Evolutionary conservation across 1,139 yeast genomes (phyloP).

Genomic region (Diutina mesorugosa): DNA sequence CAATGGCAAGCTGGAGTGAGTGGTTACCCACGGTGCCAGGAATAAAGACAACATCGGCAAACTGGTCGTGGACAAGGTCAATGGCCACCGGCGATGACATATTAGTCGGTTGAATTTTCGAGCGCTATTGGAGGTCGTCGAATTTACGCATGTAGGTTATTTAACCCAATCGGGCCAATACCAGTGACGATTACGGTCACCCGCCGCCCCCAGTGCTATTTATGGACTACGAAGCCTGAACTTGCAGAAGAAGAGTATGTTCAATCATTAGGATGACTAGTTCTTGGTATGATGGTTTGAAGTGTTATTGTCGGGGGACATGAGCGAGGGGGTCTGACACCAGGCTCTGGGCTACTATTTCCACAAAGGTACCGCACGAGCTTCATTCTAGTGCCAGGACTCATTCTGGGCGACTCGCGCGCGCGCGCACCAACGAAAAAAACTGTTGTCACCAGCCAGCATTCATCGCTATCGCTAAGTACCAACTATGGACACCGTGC

Average conservation of each 20-base stretch:
- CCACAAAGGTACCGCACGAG: no score
- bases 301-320: no score
- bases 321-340: no score
- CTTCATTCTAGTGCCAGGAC: no score
- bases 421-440: neutral
- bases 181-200: neutral
- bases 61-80: neutral
- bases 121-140: neutral
- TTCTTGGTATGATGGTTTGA: no score
- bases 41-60: neutral
- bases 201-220: neutral
- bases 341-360: no score
- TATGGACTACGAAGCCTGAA: neutral
- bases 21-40: neutral
- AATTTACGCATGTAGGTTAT: neutral
- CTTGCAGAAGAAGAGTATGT: no score
- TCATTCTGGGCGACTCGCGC: no score
- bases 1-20: neutral
- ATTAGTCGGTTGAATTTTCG: no score
- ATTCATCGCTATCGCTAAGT: conserved; percentile 3
- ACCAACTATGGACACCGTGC: conserved; percentile 44
- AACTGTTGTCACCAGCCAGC: neutral
- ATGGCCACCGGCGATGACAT: neutral
- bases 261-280: no score
- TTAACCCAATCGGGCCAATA: neutral